Percentiles rank a stretch among this genome's conserved stretches.
Evolutionary conservation across 495 filamentous ascomycete genomes (phyloP).

Genomic region (Clavariopsis aquatica): DNA sequence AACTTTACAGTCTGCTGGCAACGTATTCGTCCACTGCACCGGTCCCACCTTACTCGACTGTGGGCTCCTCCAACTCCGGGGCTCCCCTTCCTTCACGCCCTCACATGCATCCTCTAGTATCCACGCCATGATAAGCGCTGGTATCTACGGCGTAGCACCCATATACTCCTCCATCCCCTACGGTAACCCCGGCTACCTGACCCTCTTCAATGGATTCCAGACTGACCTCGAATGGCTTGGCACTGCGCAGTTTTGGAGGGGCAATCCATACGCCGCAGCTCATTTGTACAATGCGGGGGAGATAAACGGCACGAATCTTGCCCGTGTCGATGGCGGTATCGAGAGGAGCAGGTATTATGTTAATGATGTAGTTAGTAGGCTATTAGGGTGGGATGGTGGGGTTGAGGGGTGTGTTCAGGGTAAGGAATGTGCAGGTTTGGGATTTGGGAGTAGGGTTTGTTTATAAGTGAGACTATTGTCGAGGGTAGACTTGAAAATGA

Average conservation of each 20-base stretch:
- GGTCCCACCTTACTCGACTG: constrained; percentile 3
- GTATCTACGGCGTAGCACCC: background rate
- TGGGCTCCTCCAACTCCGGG: constrained; percentile 8
- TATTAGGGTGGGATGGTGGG: constrained; percentile 6
- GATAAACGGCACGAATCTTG: background rate
- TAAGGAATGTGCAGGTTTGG: background rate
- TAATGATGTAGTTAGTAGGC: constrained; percentile 9
- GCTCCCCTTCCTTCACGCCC: background rate
- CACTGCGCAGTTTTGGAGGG: background rate
- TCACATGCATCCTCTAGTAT: background rate
- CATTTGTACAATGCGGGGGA: constrained; percentile 13
- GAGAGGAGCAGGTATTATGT: constrained; percentile 3
- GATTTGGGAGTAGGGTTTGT: constrained; percentile 1
- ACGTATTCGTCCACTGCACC: background rate
- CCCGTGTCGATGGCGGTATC: background rate
- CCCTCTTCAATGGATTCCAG: background rate
- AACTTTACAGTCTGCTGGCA: background rate
- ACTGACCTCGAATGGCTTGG: background rate
- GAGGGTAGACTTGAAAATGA: too few relatives aligned
- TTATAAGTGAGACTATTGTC: too few relatives aligned
- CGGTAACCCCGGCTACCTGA: background rate
- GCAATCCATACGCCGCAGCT: constrained; percentile 9
- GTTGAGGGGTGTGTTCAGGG: background rate
- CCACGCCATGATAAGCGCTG: background rate
- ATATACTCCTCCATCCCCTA: background rate